These are phyloP conservation scores for Fomitopsis serialis DNA, from an alignment of 768 basidiomycete species.

Conservation along the genomic window DNA sequence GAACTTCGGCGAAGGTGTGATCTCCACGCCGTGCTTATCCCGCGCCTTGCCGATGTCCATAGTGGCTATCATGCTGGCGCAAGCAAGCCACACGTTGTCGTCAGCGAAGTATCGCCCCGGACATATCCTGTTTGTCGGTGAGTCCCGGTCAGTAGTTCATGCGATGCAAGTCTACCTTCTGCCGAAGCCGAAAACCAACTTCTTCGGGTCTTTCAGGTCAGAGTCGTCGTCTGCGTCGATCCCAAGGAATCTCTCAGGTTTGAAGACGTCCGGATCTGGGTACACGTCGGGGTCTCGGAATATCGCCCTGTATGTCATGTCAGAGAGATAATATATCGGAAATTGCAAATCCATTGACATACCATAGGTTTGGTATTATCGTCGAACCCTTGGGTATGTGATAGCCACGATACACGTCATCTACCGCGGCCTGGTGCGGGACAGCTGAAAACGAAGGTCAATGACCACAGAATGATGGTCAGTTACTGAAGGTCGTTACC, in stretches of 20 bases:
- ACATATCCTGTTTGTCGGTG: slow-evolving; percentile 5
- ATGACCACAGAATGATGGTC: not conserved
- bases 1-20: slow-evolving; percentile 33
- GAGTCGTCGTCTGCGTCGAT: not conserved
- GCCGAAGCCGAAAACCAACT: slow-evolving; percentile 11
- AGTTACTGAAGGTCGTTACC: not conserved
- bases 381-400: slow-evolving; percentile 21
- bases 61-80: not conserved
- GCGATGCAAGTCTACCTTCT: slow-evolving; percentile 3
- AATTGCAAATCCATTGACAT: not conserved
- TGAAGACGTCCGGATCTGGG: slow-evolving; percentile 27
- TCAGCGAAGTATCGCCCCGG: slow-evolving; percentile 12
- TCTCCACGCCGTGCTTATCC: slow-evolving; percentile 35
- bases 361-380: slow-evolving; percentile 16
- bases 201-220: slow-evolving; percentile 5
- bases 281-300: slow-evolving; percentile 33
- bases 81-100: not conserved
- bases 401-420: slow-evolving; percentile 23
- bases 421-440: slow-evolving; percentile 15
- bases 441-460: slow-evolving; percentile 2
- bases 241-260: slow-evolving; percentile 33
- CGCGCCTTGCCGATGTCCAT: slow-evolving; percentile 36
- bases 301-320: slow-evolving; percentile 29
- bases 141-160: not conserved
- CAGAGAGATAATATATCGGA: not conserved